Conservation (phyloP, 208 protist genomes). For the Acanthamoeba royreba region DNA sequence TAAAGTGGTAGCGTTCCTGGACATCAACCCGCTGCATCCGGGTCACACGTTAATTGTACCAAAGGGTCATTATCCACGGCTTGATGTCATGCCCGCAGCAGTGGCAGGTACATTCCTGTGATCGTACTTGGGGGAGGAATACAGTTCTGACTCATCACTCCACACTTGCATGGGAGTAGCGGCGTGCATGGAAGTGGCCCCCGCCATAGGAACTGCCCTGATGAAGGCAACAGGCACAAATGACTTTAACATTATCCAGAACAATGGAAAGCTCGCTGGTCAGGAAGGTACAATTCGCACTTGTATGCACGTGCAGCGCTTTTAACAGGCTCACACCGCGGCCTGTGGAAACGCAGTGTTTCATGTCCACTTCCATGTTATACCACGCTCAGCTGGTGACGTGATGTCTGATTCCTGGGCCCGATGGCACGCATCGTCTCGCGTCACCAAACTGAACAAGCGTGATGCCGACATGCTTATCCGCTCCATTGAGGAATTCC, state of each 20-base stretch:
- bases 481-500: background rate
- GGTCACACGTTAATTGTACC: slow-evolving; percentile 60
- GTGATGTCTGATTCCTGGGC: background rate
- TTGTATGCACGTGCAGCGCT: too few species aligned
- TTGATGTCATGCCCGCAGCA: slow-evolving; percentile 36
- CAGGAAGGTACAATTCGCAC: background rate
- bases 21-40: slow-evolving; percentile 44
- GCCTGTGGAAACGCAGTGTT: background rate
- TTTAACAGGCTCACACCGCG: background rate
- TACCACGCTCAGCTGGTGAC: slow-evolving; percentile 33
- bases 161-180: too few species aligned
- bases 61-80: slow-evolving; percentile 3
- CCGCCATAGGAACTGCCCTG: background rate
- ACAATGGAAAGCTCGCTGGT: slow-evolving; percentile 49
- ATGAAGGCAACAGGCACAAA: background rate
- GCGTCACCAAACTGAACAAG: too few species aligned
- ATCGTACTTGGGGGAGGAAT: background rate
- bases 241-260: slow-evolving; percentile 35
- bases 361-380: slow-evolving; percentile 61
- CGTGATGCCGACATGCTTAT: background rate
- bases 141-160: background rate
- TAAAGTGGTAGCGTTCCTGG: slow-evolving; percentile 53
- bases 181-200: background rate
- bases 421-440: background rate
- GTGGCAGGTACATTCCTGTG: background rate